Evolutionary conservation across 805 yeast genomes (phyloP), one percentile per base, ranked within the genome.

Genomic region (Ogataea salicorniae): DNA sequence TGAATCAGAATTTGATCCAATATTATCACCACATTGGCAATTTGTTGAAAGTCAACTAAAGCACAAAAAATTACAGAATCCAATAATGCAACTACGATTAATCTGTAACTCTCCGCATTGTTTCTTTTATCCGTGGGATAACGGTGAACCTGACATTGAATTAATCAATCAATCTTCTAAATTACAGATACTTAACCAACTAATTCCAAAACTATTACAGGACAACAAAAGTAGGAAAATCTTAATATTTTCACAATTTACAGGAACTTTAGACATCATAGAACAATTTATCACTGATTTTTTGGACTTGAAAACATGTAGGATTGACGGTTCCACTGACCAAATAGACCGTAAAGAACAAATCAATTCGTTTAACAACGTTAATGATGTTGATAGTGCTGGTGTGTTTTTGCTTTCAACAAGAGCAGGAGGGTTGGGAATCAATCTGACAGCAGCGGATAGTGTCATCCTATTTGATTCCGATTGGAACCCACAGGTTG

Each of bases 401-500:
- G 66, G 70, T 26, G 73, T 90, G 1, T 92, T 92, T 54, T 64
- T 94, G 44, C 71, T 94, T 14, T 85, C 95, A 14, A 94, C 99
- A 0, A 74, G 98, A 52, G 92, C 98, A 0, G 99, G 97, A 9
- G 98, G 98, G 0, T 74, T 92, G 33, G 99, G 99, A 5, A 80
- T 92, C 39, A 92, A 92, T 60, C 71, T 92, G 46, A 79, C 84
- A 0, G 81, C 84, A 0, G 96, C 98, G 0, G 97, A 94, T 54
- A 83, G 95, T 1, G 98, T 94, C 1, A 79, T 92, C 4, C 58
- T 92, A 11, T 90, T 88, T 61, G 99, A 92, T 60, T 85, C 89
- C 47, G 99, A 92, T 61, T 92, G 97, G 96, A 92, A 92, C 59
- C 99, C 98, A 0, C 97, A 92, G 61, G 95, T 89, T 52, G 98